Percentiles rank a stretch among this genome's conserved stretches.
These are phyloP conservation scores for Torulaspora globosa DNA, from an alignment of 1,139 yeast species.

Conservation along the genomic window DNA sequence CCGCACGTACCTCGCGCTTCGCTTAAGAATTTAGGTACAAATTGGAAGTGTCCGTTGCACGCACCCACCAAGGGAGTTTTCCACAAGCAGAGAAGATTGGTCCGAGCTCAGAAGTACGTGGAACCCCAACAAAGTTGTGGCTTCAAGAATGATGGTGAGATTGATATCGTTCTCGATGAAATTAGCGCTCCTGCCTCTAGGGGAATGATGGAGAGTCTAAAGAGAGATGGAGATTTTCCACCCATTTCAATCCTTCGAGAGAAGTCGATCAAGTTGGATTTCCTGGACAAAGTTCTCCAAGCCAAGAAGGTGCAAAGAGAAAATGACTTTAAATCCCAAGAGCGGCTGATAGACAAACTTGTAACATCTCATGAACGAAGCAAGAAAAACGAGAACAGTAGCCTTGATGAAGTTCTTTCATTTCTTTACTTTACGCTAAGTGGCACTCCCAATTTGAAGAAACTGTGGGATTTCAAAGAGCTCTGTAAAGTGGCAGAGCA, in stretches of 20 bases:
- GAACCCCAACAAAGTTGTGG: conserved; percentile 57
- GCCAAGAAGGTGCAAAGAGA: conserved; percentile 26
- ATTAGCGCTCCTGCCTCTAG: conserved; percentile 45
- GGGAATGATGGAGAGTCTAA: conserved; percentile 40
- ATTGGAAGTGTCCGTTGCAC: conserved; percentile 95
- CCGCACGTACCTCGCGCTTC: conserved; percentile 65
- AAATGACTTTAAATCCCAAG: conserved; percentile 29
- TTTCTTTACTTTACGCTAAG: conserved; percentile 25
- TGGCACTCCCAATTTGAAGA: conserved; percentile 27
- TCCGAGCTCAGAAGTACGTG: conserved; percentile 50
- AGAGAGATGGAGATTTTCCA: conserved; percentile 34
- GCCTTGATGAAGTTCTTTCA: conserved; percentile 22
- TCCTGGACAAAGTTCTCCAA: conserved; percentile 48
- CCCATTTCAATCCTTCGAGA: conserved; percentile 52
- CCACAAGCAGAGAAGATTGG: conserved; percentile 41
- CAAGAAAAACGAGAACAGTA: not conserved
- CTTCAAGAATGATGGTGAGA: conserved; percentile 60
- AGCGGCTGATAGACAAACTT: conserved; percentile 31
- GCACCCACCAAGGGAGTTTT: conserved; percentile 37
- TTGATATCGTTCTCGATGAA: conserved; percentile 51
- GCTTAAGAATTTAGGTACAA: conserved; percentile 71
- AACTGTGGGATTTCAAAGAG: conserved; percentile 35
- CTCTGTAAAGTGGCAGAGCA: conserved; percentile 41
- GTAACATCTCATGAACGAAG: conserved; percentile 10
- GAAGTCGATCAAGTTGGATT: conserved; percentile 68